Conservation (phyloP, 2,329 filamentous ascomycete genomes). For the Hypoxylon sp. region DNA sequence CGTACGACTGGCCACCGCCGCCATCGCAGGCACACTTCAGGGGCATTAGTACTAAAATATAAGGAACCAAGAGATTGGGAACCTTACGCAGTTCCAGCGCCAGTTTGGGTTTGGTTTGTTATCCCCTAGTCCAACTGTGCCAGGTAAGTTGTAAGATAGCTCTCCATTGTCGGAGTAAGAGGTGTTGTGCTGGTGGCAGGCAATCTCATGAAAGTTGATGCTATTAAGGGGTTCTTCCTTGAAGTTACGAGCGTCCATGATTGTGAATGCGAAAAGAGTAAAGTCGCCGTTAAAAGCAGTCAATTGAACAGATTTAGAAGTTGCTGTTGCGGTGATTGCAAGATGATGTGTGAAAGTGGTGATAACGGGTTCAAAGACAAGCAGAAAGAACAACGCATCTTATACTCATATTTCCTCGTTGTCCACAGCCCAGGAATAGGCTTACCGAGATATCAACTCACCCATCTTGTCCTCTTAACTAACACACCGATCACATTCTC, state of each 20-base stretch:
- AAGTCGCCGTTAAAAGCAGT: no score
- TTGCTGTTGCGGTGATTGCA: no score
- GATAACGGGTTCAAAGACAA: no score
- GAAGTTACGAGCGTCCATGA: no score
- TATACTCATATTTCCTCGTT: slow-evolving; percentile 1
- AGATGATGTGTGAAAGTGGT: no score
- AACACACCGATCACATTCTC: neutral
- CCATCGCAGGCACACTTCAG: slow-evolving; percentile 30
- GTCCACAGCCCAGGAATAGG: slow-evolving; percentile 16
- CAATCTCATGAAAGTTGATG: no score
- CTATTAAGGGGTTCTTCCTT: no score
- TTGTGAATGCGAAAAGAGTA: no score
- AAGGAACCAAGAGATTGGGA: neutral
- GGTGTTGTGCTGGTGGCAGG: no score
- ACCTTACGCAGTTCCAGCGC: slow-evolving; percentile 40
- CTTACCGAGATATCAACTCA: neutral
- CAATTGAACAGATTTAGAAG: no score
- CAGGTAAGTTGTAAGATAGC: neutral
- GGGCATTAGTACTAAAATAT: slow-evolving; percentile 18
- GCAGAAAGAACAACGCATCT: neutral
- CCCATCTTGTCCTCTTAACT: slow-evolving; percentile 3
- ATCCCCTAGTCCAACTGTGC: no score
- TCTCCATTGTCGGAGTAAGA: neutral
- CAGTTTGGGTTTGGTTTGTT: slow-evolving; percentile 5
- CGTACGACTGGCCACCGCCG: slow-evolving; percentile 29